Base-by-base conservation (phyloP, 495 filamentous ascomycete genomes). In the Thermochaetoides thermophila region DNA sequence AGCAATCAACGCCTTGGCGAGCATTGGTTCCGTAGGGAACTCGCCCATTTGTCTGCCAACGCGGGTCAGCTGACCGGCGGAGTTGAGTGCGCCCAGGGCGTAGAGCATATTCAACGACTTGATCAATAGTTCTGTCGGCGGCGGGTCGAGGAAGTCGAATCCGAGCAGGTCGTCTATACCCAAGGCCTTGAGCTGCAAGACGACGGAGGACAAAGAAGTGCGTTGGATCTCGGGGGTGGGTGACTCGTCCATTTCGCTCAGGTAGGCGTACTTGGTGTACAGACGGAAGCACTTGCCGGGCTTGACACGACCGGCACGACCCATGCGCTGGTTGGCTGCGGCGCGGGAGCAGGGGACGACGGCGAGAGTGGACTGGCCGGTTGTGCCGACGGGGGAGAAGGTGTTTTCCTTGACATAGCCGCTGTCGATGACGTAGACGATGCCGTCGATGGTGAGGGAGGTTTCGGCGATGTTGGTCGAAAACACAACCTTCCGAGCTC, bases 91-190 rank as follows among this genome's bases (percentile, higher is more conserved):
- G 7, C 84, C 83, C 1, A 97, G 69, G 1, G 84, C 84, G 49
- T 94, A 97, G 13, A 97, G 73, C 47, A 91, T 79, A 49, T 95
- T 89, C 31, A 97, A 58, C 1, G 85, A 83, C 14, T 81, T 74
- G 49, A 95, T 92, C 31, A 97, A 72, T 7, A 84, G 83, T 51
- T 94, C 86, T 0, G 85, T 78, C 0, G 86, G 81, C 1, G 89
- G 89, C 0, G 87, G 78, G 46, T 96, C 89, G 73, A 96, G 85
- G 51, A 93, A 96, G 46, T 97, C 89, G 43, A 97, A 97, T 25
- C 86, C 76, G 8, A 97, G 69, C 0, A 97, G 71, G 42, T 96
- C 78, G 49, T 94, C 86, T 48, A 97, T 92, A 9, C 91, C 91
- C 10, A 96, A 68, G 1, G 79, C 78, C 50, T 93, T 95, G 7